Evolutionary conservation across 2,329 filamentous ascomycete genomes (phyloP), one percentile per base, ranked within the genome.

Genomic region (Colletotrichum musae): DNA sequence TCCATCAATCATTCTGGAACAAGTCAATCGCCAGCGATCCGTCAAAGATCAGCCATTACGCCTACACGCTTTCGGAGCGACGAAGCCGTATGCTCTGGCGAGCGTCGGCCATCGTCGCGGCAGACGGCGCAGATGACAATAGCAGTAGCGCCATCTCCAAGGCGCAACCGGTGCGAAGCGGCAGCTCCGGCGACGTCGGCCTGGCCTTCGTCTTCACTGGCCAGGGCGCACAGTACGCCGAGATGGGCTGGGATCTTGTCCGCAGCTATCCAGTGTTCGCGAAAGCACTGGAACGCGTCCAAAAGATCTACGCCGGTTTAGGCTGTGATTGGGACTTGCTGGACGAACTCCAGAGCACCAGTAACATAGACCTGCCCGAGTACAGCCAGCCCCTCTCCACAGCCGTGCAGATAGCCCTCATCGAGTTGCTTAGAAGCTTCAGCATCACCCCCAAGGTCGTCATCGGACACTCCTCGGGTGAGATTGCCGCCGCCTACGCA

Each of bases 401-500:
- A 0, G 81, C 81, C 0, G 26, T 86, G 0, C 84, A 86, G 61
- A 66, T 86, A 1, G 83, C 73, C 4, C 69, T 85, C 0, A 75
- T 82, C 1, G 76, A 82, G 5, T 70, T 82, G 0, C 71, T 81
- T 16, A 47, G 64, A n/a, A 58, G 62, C 7, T 80, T 75, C 45
- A 71, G 72, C 2, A 67, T 83, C 6, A 61, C 39, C 0, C 78
- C 79, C 0, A 32, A 70, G 15, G 64, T 68, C 12, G 77, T 80
- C 2, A 72, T 78, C 4, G 80, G 81, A 0, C 81, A 83, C 61
- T 81, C 78, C 0, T 77, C 74, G 36, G 81, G 80, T 5, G 81
- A 83, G 67, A 81, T 82, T 54, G 83, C 75, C 0, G 84, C 84
- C 0, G 86, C 83, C 0, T 88, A 86, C 72, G 83, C 85, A 0